A percentile compares a stretch with the other conserved stretches of the same genome.
phyloP scores from a whole-genome alignment of 345 rosid genomes.

The Microthlaspi erraticum region DNA sequence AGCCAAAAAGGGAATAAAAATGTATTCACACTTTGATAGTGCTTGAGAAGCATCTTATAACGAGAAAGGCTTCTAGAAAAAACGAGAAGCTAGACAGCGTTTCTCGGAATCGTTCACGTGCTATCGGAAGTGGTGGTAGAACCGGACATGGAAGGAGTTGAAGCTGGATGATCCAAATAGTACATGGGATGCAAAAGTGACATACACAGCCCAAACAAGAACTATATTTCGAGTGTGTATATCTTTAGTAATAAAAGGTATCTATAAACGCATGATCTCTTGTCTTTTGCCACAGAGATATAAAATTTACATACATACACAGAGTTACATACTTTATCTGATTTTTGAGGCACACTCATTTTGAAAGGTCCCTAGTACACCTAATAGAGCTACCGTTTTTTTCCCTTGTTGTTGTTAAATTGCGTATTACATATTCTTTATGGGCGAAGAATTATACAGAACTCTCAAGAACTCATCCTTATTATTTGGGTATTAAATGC shows the following conservation, averaged over 20 bases:
- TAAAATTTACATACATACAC: neutral
- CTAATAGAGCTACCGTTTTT: neutral
- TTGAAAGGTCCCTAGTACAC: constrained; percentile 4
- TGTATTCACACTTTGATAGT: constrained; percentile 38
- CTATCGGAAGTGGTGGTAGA: neutral
- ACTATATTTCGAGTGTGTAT: too few species aligned
- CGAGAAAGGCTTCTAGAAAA: constrained; percentile 53
- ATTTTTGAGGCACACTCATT: neutral
- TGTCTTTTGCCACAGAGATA: neutral
- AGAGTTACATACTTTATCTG: neutral
- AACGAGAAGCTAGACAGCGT: neutral
- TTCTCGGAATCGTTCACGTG: neutral
- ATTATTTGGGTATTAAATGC: constrained; percentile 4
- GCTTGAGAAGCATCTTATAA: constrained; percentile 56
- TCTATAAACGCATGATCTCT: neutral
- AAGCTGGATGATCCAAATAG: neutral
- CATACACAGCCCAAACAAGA: too few species aligned
- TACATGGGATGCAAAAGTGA: too few species aligned
- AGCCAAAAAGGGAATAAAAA: neutral
- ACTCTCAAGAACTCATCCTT: neutral
- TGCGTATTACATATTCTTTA: neutral
- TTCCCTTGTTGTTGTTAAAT: neutral
- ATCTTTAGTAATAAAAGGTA: too few species aligned
- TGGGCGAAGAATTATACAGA: neutral
- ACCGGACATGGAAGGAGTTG: neutral